A percentile compares a stretch with the other conserved stretches of the same genome.
phyloP scores from a whole-genome alignment of 192 early-diverging fungal genomes.

The Coemansia sp. region DNA sequence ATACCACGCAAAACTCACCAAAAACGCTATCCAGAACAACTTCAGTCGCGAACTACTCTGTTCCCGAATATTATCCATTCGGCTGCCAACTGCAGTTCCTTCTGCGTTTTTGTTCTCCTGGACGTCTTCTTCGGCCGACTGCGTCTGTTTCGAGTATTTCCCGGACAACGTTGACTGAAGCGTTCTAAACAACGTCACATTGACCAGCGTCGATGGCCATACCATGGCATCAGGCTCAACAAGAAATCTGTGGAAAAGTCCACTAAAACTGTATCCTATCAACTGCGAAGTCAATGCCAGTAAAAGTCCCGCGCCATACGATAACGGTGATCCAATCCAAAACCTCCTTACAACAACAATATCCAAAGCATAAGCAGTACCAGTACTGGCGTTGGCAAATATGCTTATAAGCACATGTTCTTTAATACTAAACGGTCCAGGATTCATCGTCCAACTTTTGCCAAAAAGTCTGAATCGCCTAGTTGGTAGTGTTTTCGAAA shows the following conservation, averaged over 20 bases:
- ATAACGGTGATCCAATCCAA: slow-evolving; percentile 66
- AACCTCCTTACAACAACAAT: slow-evolving; percentile 63
- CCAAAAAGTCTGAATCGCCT: slow-evolving; percentile 48
- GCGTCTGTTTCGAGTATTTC: slow-evolving; percentile 12
- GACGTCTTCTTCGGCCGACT: background rate
- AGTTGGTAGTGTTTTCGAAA: slow-evolving; percentile 61
- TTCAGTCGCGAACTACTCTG: slow-evolving; percentile 13
- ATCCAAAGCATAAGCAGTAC: slow-evolving; percentile 72
- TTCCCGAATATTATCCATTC: background rate
- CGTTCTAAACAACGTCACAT: slow-evolving; percentile 69
- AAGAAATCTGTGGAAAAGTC: slow-evolving; percentile 68
- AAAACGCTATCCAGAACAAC: slow-evolving; percentile 46
- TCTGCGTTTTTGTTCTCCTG: background rate
- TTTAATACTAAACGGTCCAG: slow-evolving; percentile 79
- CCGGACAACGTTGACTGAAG: slow-evolving; percentile 61
- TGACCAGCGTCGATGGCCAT: slow-evolving; percentile 79
- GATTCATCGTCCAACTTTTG: slow-evolving; percentile 58
- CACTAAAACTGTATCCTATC: slow-evolving; percentile 66
- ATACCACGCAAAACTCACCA: slow-evolving; percentile 51
- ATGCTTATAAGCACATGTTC: slow-evolving; percentile 80
- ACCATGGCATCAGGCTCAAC: slow-evolving; percentile 79
- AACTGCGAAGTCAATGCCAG: slow-evolving; percentile 68
- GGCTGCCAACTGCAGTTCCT: background rate
- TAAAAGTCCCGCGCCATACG: slow-evolving; percentile 59
- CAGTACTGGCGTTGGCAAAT: slow-evolving; percentile 69